phyloP scores from a whole-genome alignment of 345 rosid genomes.

The Eucalyptus regnans region DNA sequence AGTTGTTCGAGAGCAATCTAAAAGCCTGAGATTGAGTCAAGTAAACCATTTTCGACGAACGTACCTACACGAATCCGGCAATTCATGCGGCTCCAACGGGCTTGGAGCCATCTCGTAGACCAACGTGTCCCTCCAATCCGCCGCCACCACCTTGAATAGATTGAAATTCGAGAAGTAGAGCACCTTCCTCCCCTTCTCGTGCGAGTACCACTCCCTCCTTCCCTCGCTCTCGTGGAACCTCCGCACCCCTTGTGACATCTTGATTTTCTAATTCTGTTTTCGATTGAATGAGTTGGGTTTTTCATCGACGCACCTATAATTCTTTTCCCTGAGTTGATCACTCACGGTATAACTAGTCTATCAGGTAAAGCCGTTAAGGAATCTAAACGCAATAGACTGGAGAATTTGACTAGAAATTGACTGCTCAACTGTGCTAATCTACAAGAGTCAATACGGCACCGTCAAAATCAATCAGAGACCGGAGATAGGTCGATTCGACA shows the following conservation, averaged over 20 bases:
- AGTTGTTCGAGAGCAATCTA: neutral
- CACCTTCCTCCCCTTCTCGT: neutral
- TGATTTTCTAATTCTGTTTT: no score
- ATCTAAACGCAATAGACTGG: no score
- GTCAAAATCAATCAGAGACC: no score
- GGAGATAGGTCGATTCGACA: no score
- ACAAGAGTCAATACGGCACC: no score
- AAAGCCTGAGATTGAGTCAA: neutral
- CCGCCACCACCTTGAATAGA: neutral
- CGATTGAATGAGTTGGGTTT: no score
- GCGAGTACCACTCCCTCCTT: neutral
- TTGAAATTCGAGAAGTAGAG: neutral
- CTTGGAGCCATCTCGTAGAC: neutral
- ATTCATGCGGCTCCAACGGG: neutral
- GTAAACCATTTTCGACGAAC: rapidly evolving
- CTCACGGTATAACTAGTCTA: no score
- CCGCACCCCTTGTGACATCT: neutral
- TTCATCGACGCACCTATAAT: rapidly evolving
- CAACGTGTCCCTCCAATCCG: constrained; percentile 1
- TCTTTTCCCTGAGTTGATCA: no score
- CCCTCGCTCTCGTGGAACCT: neutral
- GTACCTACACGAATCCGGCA: neutral
- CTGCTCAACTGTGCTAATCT: no score
- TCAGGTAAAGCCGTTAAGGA: rapidly evolving
- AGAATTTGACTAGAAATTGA: rapidly evolving